These are phyloP conservation scores for Prototheca wickerhamii DNA, from an alignment of 163 green algal species.

Conservation along the genomic window DNA sequence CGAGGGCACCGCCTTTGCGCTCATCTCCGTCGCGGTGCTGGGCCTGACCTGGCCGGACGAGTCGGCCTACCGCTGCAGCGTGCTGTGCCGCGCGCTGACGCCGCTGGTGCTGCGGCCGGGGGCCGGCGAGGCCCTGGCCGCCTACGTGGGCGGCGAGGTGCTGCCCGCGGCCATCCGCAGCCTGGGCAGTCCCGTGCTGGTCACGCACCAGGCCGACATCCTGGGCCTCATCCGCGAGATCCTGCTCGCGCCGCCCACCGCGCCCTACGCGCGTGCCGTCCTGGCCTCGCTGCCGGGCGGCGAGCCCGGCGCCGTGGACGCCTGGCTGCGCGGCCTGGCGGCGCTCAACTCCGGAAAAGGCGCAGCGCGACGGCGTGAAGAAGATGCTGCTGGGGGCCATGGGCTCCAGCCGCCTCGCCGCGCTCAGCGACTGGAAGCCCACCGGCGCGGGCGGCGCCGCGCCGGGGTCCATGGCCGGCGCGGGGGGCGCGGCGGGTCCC, in stretches of 20 bases:
- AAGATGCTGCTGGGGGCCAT: slow-evolving; percentile 17
- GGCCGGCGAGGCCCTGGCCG: slow-evolving; percentile 26
- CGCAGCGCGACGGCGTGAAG: slow-evolving; percentile 51
- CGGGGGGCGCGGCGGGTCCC: neutral
- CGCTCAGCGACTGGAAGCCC: slow-evolving; percentile 27
- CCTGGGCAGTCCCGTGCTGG: slow-evolving; percentile 23
- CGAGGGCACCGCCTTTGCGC: slow-evolving; percentile 30
- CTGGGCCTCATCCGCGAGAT: slow-evolving; percentile 47
- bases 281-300: slow-evolving; percentile 43
- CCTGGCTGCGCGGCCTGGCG: slow-evolving; percentile 13
- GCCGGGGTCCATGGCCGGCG: neutral
- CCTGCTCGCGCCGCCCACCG: slow-evolving; percentile 30
- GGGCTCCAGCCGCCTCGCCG: slow-evolving; percentile 9
- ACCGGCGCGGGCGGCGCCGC: neutral
- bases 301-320: slow-evolving; percentile 7
- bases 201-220: slow-evolving; percentile 47
- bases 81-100: slow-evolving; percentile 24
- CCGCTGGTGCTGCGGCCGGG: slow-evolving; percentile 10
- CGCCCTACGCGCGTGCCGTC: slow-evolving; percentile 10
- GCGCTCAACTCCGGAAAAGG: slow-evolving; percentile 47
- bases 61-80: slow-evolving; percentile 31
- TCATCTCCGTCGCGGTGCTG: slow-evolving; percentile 37
- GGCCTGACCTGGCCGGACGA: slow-evolving; percentile 66
- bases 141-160: slow-evolving; percentile 40
- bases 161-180: slow-evolving; percentile 32